A percentile compares a stretch with the other conserved stretches of the same genome.
Evolutionary conservation across 2,329 filamentous ascomycete species (phyloP).

Genomic region (Corynespora cassiicola): DNA sequence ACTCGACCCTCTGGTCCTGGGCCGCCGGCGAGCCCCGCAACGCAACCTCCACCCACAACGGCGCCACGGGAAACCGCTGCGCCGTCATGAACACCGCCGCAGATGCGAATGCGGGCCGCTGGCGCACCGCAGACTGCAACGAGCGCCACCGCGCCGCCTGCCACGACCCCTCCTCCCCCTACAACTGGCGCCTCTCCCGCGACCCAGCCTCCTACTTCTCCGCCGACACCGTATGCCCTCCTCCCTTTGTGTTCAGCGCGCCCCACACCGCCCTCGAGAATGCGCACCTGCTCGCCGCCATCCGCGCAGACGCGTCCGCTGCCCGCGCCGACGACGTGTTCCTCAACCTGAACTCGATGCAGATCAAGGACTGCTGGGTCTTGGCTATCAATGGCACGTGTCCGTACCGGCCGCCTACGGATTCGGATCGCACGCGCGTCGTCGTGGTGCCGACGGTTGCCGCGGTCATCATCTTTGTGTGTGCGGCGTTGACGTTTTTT

Average conservation of each 20-base stretch:
- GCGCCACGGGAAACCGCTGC: slow-evolving; percentile 55
- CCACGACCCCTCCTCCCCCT: slow-evolving; percentile 60
- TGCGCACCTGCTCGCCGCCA: slow-evolving; percentile 56
- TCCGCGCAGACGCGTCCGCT: slow-evolving; percentile 11
- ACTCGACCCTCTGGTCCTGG: slow-evolving; percentile 67
- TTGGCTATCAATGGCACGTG: slow-evolving; percentile 62
- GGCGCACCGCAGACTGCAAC: slow-evolving; percentile 64
- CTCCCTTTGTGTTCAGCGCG: slow-evolving; percentile 58
- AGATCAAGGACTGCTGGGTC: slow-evolving; percentile 66
- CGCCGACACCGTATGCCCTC: slow-evolving; percentile 54
- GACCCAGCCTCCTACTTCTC: slow-evolving; percentile 52
- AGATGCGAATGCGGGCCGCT: slow-evolving; percentile 59
- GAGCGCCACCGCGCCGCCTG: slow-evolving; percentile 62
- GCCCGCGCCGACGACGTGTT: slow-evolving; percentile 50
- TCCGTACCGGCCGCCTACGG: slow-evolving; percentile 59
- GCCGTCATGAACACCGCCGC: slow-evolving; percentile 56
- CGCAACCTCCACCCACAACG: slow-evolving; percentile 33
- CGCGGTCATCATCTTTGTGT: slow-evolving; percentile 66
- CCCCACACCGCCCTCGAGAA: slow-evolving; percentile 71
- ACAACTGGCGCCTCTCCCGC: slow-evolving; percentile 62
- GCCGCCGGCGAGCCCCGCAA: slow-evolving; percentile 62
- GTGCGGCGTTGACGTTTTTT: slow-evolving; percentile 67
- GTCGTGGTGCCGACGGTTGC: slow-evolving; percentile 69
- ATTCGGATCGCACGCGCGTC: slow-evolving; percentile 52
- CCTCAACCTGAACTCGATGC: slow-evolving; percentile 68